Base-by-base conservation (phyloP, 2,329 filamentous ascomycete genomes). In the Aureobasidium uvarum region DNA sequence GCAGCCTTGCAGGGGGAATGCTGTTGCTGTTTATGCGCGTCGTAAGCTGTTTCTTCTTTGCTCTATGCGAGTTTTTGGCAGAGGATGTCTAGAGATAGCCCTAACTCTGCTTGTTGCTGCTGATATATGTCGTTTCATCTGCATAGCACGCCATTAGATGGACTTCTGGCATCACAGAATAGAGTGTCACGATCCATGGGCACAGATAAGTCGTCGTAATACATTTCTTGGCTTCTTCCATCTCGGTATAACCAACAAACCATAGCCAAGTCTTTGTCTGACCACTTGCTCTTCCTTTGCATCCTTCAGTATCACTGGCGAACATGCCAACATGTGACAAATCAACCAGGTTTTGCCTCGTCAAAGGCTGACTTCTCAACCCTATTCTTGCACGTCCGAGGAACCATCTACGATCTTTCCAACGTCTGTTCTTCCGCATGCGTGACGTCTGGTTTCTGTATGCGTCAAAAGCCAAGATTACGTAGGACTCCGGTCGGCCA, bases 101-200 rank as follows among this genome's bases (percentile, higher is more conserved):
- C 46, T 50, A 31, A 14, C 10, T 28, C 20, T 43, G 38, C 16
- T 6, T 25, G 36, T 41, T 43, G 1, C 16, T 10, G 3, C 14
- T 14, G 16, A 25, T 38, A 41, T 45, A 28, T 4, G 43, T 14
- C 23, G 39, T 59, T 59, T 46, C 28, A 59, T 46, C 28, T 45
- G 23, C 28, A 46, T 45, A 45, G 55, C 55, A 59, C 55, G 55
- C 55, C 55, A 59, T 59, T 36, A 33, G 55, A 46, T 28, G 31
- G 48, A 25, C 46, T 2, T 59, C 55, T 59, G 25, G 31, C 41
- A 46, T 36, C 39, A 59, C 46, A 18, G 25, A 25, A 25, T 25
- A 25, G 25, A 4, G 10, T 52, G n/a, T 8, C 31, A 23, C 33
- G 51, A 55, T 25, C 39, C 51, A 55, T 55, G 51, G 51, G 33